These are phyloP conservation scores for Agastache rugosa DNA, from an alignment of 257 asterid genomes.

Conservation along the genomic window DNA sequence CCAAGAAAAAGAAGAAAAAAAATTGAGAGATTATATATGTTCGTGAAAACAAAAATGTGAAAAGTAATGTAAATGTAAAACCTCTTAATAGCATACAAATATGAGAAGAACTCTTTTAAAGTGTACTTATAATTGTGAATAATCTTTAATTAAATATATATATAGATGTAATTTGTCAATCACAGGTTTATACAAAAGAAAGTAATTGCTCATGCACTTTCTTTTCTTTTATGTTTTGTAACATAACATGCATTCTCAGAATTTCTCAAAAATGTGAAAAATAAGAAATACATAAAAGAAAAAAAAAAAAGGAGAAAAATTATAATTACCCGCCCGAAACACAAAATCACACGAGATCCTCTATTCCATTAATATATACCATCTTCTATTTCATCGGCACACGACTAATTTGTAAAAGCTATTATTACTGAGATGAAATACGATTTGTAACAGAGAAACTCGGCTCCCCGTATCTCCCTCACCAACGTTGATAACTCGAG, in stretches of 20 bases:
- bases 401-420: too few relatives aligned
- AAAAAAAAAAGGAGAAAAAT: not conserved
- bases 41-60: too few relatives aligned
- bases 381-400: too few relatives aligned
- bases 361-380: not conserved
- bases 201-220: not conserved
- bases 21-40: not conserved
- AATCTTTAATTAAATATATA: not conserved
- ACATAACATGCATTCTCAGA: not conserved
- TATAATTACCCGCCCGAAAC: not conserved
- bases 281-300: not conserved
- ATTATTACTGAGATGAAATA: not conserved
- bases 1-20: not conserved
- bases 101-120: not conserved
- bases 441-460: not conserved
- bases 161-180: not conserved
- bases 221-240: not conserved
- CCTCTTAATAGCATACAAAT: not conserved
- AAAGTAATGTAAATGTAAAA: too few relatives aligned
- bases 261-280: not conserved
- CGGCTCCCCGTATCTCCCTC: not conserved
- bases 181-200: not conserved
- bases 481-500: not conserved
- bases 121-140: not conserved
- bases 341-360: not conserved